These are phyloP conservation scores for Daedaleopsis nitida DNA, from an alignment of 768 basidiomycete genomes.

Conservation along the genomic window DNA sequence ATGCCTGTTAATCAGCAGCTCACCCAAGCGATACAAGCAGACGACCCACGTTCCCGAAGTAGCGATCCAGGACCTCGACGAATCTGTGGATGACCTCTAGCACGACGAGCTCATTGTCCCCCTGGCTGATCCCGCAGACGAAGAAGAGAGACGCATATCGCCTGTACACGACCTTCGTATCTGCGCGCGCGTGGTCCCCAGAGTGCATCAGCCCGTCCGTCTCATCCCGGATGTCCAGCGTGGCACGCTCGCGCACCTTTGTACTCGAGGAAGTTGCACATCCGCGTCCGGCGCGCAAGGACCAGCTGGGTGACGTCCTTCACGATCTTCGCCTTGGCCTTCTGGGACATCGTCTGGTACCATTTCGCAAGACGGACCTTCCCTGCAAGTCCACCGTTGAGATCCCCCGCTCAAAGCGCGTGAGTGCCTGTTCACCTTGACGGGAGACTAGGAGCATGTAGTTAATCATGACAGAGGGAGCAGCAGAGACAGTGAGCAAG, in stretches of 20 bases:
- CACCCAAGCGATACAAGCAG: background rate
- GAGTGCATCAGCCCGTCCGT: background rate
- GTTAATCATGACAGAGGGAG: conserved; percentile 65
- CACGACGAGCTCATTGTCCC: conserved; percentile 90
- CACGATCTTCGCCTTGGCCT: conserved; percentile 86
- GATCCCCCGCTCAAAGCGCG: too few relatives aligned
- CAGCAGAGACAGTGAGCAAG: background rate
- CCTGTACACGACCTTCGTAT: conserved; percentile 89
- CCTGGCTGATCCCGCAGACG: conserved; percentile 79
- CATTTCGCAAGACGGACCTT: conserved; percentile 96
- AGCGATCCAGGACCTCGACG: conserved; percentile 83
- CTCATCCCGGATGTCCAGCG: background rate
- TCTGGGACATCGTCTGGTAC: conserved; percentile 84
- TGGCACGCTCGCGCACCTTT: conserved; percentile 60
- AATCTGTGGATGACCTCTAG: conserved; percentile 94
- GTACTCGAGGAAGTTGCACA: conserved; percentile 98
- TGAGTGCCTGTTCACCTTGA: conserved; percentile 59
- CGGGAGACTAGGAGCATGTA: conserved; percentile 93
- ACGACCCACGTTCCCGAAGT: conserved; percentile 79
- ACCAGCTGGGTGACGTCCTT: conserved; percentile 96
- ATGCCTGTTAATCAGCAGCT: background rate
- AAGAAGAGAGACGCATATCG: conserved; percentile 97
- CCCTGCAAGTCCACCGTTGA: conserved; percentile 46
- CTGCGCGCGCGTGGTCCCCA: conserved; percentile 36
- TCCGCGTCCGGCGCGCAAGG: conserved; percentile 79